These are phyloP conservation scores for Fusarium equiseti DNA, from an alignment of 2,329 filamentous ascomycete genomes.

Conservation along the genomic window DNA sequence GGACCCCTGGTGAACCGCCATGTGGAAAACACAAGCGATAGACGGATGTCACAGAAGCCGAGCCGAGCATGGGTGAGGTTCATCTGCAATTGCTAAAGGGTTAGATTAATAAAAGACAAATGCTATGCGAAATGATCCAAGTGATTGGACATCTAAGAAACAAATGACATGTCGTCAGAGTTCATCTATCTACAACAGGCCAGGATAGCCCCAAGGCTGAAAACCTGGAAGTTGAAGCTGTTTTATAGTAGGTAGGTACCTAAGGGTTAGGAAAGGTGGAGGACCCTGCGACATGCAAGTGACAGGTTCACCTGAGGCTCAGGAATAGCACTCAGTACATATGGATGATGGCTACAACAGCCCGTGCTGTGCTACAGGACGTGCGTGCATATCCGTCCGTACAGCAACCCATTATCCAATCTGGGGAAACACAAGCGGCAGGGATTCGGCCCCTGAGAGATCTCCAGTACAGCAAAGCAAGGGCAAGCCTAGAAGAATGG, in stretches of 20 bases:
- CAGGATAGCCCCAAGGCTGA: background rate
- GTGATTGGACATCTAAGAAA: background rate
- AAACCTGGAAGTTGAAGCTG: background rate
- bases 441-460: slow-evolving; percentile 30
- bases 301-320: slow-evolving; percentile 47
- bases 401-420: slow-evolving; percentile 24
- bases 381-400: slow-evolving; percentile 1
- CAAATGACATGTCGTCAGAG: background rate
- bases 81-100: slow-evolving; percentile 23
- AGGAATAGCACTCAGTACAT: slow-evolving; percentile 23
- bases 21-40: slow-evolving; percentile 42
- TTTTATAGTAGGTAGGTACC: background rate
- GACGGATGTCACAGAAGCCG: slow-evolving; percentile 31
- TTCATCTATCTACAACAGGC: background rate
- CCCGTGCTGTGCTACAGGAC: background rate
- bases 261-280: background rate
- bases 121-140: slow-evolving; percentile 1
- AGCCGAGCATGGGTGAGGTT: slow-evolving; percentile 23
- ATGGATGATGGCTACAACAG: background rate
- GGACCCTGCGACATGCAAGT: slow-evolving; percentile 18
- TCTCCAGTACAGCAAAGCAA: slow-evolving; percentile 11
- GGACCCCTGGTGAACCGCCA: slow-evolving; percentile 39
- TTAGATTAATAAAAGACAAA: slow-evolving; percentile 6
- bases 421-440: slow-evolving; percentile 35
- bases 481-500: slow-evolving; percentile 16